Base-by-base conservation (phyloP, 495 filamentous ascomycete genomes). In the Penicillium verhagenii region DNA sequence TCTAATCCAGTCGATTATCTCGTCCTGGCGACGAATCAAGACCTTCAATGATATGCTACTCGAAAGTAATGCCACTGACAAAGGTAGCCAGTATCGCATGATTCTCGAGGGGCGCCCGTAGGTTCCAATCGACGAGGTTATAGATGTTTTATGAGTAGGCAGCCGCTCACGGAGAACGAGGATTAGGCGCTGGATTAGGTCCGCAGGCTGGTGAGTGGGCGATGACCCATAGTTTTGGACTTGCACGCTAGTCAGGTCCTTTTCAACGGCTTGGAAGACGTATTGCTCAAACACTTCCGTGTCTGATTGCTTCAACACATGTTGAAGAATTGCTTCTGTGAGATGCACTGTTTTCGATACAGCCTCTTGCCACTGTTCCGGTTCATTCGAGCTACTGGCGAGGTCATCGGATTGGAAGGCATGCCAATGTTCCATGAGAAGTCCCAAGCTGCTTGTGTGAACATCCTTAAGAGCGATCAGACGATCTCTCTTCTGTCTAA, bases 71-170 rank as follows among this genome's bases (percentile, higher is more conserved):
- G 76, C 76, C 1, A 66, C 11, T 0, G 79, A 78, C 0, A 82
- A 77, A 4, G 91, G 91, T 4, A 96, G 68, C 94, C 94, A 98
- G 69, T 96, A 97, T 25, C 94, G 85, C 14, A 92, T 78, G 3
- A 92, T 44, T n/a, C 73, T 68, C 1, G 89, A 82, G 0, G 94
- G 94, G 23, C 86, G 86, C 2, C 94, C 94, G 61, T 91, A 81
- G 31, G 82, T 58, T 23, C 59, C 53, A 7, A 85, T 75, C 3
- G 84, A 57, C 3, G 42, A 57, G 2, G 58, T 61, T 19, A 74
- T 61, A 16, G 87, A 84, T 9, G 71, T 66, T 11, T 53, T 63
- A 60, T 96, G 86, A n/a, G 69, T 67, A 6, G 88, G 87, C 5
- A 88, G 66, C 35, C 84, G 74, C 2, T 72, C 58, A 11, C 74